These are phyloP conservation scores for Pyrenochaeta sp. DNA, from an alignment of 2,329 filamentous ascomycete species.

Conservation along the genomic window DNA sequence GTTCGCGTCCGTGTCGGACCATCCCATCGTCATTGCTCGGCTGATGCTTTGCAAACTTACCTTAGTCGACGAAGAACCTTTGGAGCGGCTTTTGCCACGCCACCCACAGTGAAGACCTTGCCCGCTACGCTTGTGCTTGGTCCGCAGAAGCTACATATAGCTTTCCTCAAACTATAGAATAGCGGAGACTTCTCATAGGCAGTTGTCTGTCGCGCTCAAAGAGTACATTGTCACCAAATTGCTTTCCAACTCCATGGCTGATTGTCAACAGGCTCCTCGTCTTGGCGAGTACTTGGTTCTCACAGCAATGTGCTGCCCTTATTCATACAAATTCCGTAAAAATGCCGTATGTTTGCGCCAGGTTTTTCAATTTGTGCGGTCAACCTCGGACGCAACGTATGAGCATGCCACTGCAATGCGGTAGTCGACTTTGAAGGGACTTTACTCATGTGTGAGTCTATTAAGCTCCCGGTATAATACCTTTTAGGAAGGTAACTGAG, in stretches of 20 bases:
- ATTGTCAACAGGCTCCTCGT: not conserved
- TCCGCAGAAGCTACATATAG: no score
- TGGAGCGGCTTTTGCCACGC: not conserved
- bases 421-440: no score
- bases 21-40: no score
- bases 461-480: no score
- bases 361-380: slow-evolving; percentile 17
- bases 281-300: slow-evolving; percentile 23
- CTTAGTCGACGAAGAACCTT: not conserved
- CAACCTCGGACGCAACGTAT: not conserved
- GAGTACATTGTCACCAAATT: not conserved
- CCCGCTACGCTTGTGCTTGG: no score
- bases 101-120: no score
- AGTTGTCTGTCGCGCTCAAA: not conserved
- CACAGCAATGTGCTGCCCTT: slow-evolving; percentile 16
- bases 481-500: no score
- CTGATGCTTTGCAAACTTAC: no score
- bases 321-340: slow-evolving; percentile 30
- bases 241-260: not conserved
- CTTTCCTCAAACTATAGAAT: not conserved
- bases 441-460: no score
- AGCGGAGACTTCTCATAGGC: not conserved
- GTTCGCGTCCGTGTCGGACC: no score
- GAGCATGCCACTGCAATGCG: no score
- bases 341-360: slow-evolving; percentile 17